A percentile compares a stretch with the other conserved stretches of the same genome.
phyloP scores from a whole-genome alignment of 352 stramenopile species.

The Globisporangium perplexum region DNA sequence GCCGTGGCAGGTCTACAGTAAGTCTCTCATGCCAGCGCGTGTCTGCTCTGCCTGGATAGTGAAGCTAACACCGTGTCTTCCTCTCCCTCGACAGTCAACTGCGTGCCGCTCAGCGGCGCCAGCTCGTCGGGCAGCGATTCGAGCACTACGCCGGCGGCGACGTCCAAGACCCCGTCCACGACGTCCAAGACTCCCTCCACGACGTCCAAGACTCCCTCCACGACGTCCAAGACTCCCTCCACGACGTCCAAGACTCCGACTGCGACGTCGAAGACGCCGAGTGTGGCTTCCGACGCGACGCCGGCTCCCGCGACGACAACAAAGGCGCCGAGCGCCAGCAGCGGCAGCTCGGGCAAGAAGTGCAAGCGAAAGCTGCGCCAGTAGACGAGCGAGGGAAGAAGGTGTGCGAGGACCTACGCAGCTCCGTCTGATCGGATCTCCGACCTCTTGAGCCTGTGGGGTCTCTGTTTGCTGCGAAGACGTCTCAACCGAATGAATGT shows the following conservation, averaged over 20 bases:
- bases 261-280: not conserved
- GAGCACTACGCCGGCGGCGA: not conserved
- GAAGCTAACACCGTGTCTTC: not conserved
- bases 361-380: slow-evolving; percentile 3
- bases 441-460: not conserved
- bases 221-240: not conserved
- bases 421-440: not conserved
- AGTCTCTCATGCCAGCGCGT: not conserved
- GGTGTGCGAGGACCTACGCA: not conserved
- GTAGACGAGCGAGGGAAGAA: not conserved
- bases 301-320: not conserved
- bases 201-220: not conserved
- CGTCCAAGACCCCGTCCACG: not conserved
- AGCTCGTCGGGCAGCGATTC: not conserved
- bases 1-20: slow-evolving; percentile 16
- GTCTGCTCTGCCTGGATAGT: not conserved
- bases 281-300: not conserved
- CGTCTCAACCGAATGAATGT: not conserved
- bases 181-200: not conserved
- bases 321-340: not conserved
- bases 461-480: not conserved
- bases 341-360: not conserved
- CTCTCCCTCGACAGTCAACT: not conserved
- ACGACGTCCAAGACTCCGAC: not conserved
- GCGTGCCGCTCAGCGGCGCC: not conserved